Conservation (phyloP, 2,329 filamentous ascomycete species). For the Aspergillus intermedius region DNA sequence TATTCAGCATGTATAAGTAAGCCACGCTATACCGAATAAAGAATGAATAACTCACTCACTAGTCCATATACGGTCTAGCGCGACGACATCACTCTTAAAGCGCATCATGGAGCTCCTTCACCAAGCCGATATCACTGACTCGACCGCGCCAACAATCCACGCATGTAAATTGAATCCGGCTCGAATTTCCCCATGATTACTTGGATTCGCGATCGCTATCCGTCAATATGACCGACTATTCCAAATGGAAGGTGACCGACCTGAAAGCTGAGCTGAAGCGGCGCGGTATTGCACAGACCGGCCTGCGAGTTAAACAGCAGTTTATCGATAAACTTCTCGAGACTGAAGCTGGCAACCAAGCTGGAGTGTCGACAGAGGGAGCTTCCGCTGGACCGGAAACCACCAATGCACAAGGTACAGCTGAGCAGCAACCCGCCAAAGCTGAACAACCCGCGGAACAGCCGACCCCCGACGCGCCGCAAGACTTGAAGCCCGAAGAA, state of each 20-base stretch:
- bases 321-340: conserved; percentile 58
- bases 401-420: conserved; percentile 9
- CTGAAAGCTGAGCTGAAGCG: conserved; percentile 68
- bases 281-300: conserved; percentile 61
- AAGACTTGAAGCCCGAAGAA: conserved; percentile 12
- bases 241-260: conserved; percentile 64
- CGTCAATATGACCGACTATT: conserved; percentile 46
- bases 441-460: conserved; percentile 6
- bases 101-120: background rate
- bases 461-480: conserved; percentile 6
- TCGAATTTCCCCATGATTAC: background rate
- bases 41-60: background rate
- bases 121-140: background rate
- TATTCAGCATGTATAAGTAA: background rate
- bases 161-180: background rate
- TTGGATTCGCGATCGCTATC: background rate
- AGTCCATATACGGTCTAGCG: conserved; percentile 5
- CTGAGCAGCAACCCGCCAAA: conserved; percentile 8
- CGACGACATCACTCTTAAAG: conserved; percentile 10
- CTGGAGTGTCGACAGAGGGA: conserved; percentile 22
- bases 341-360: conserved; percentile 29
- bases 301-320: conserved; percentile 61
- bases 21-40: background rate
- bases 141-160: conserved; percentile 1
- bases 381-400: conserved; percentile 10